Conservation (phyloP, 495 filamentous ascomycete species). For the Ascobolus immersus region DNA sequence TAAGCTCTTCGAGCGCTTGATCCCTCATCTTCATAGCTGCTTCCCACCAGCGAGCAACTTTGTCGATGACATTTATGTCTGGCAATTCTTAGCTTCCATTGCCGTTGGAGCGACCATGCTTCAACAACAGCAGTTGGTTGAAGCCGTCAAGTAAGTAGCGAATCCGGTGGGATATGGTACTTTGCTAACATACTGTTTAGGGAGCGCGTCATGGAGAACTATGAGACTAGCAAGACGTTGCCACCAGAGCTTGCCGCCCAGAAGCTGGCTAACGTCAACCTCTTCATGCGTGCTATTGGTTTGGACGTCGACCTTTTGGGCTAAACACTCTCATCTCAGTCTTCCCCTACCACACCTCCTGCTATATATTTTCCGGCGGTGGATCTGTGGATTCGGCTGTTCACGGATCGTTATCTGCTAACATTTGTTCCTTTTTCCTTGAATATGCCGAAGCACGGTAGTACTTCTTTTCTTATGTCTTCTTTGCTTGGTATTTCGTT, state of each 20-base stretch:
- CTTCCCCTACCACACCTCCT: constrained; percentile 20
- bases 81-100: constrained; percentile 88
- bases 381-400: constrained; percentile 19
- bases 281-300: constrained; percentile 96
- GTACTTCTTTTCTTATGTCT: no score
- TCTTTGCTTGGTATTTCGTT: no score
- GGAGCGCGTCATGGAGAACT: constrained; percentile 93
- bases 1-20: constrained; percentile 59
- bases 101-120: constrained; percentile 77
- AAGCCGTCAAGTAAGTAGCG: constrained; percentile 59
- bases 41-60: constrained; percentile 67
- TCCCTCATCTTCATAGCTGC: constrained; percentile 53
- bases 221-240: constrained; percentile 60
- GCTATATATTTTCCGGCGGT: constrained; percentile 27
- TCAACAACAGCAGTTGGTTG: constrained; percentile 78
- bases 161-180: background rate
- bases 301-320: constrained; percentile 85
- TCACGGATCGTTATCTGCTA: no score
- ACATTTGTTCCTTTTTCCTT: no score
- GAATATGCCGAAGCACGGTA: no score
- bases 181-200: constrained; percentile 14
- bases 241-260: constrained; percentile 58
- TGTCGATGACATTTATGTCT: constrained; percentile 78
- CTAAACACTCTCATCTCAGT: constrained; percentile 33
- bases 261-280: constrained; percentile 71